phyloP scores from a whole-genome alignment of 139 green algal species.

The Deuterostichococcus epilithicus region DNA sequence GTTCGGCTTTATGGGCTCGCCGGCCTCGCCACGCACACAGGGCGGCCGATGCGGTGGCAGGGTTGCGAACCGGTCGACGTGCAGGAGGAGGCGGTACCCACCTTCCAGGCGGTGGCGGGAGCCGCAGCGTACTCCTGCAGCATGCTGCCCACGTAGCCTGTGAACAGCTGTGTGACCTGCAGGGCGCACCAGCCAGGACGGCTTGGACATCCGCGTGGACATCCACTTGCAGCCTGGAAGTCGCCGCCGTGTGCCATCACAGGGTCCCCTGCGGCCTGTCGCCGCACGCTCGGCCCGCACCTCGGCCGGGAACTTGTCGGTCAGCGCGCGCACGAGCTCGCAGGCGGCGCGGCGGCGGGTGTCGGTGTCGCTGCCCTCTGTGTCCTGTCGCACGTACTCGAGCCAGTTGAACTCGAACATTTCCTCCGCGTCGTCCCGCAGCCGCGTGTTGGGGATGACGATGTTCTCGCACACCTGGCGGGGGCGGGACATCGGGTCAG shows the following conservation, averaged over 20 bases:
- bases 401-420: slow-evolving; percentile 93
- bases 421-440: slow-evolving; percentile 75
- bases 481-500: too few species aligned
- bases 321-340: slow-evolving; percentile 86
- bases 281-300: slow-evolving; percentile 12
- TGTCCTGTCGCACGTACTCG: slow-evolving; percentile 93
- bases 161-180: slow-evolving; percentile 78
- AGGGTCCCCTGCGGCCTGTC: too few species aligned
- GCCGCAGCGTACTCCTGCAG: slow-evolving; percentile 66
- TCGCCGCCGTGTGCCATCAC: too few species aligned
- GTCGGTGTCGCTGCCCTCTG: slow-evolving; percentile 92
- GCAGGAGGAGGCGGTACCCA: not conserved
- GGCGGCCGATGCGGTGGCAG: too few species aligned
- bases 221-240: too few species aligned
- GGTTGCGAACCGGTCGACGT: too few species aligned
- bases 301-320: slow-evolving; percentile 71
- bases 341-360: slow-evolving; percentile 86
- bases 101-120: slow-evolving; percentile 34
- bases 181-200: too few species aligned
- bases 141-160: slow-evolving; percentile 66
- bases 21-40: too few species aligned
- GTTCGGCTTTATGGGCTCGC: too few species aligned
- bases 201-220: too few species aligned
- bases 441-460: slow-evolving; percentile 81
- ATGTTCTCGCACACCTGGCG: slow-evolving; percentile 81